Conservation (phyloP, 129 eudicot genomes). For the Arctium lappa region DNA sequence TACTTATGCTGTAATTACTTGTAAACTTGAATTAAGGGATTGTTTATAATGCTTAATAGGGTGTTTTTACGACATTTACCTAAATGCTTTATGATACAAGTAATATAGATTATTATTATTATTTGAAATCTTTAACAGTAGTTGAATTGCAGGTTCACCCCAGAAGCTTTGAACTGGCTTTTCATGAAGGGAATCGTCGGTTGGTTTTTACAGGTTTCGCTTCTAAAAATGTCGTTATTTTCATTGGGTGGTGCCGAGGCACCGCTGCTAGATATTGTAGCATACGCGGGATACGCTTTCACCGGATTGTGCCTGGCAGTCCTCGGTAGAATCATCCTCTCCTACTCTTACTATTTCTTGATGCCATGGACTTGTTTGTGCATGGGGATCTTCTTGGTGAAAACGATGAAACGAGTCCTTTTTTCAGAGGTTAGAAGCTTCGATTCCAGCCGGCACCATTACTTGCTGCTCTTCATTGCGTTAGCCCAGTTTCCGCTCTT, state of each 20-base stretch:
- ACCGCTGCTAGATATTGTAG: slow-evolving; percentile 66
- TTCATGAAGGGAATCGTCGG: slow-evolving; percentile 61
- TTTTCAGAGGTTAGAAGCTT: slow-evolving; percentile 51
- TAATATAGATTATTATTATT: neutral
- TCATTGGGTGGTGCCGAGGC: slow-evolving; percentile 68
- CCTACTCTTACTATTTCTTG: slow-evolving; percentile 50
- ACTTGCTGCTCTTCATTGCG: slow-evolving; percentile 45
- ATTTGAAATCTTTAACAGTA: neutral
- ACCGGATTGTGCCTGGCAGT: slow-evolving; percentile 55
- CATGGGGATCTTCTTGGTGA: slow-evolving; percentile 57
- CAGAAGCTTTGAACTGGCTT: slow-evolving; percentile 63
- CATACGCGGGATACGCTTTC: slow-evolving; percentile 65
- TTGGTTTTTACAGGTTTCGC: slow-evolving; percentile 54
- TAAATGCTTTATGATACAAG: neutral
- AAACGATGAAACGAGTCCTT: slow-evolving; percentile 48
- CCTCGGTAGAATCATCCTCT: slow-evolving; percentile 38
- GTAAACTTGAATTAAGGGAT: neutral
- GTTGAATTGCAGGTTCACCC: slow-evolving; percentile 49
- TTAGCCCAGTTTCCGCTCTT: slow-evolving; percentile 59
- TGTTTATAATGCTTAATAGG: neutral
- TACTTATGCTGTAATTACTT: neutral
- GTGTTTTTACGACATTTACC: neutral
- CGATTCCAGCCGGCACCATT: slow-evolving; percentile 54
- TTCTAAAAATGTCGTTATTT: slow-evolving; percentile 51
- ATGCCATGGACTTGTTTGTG: slow-evolving; percentile 54